These are phyloP conservation scores for Urtica urens DNA, from an alignment of 306 rosid genomes.

Conservation along the genomic window DNA sequence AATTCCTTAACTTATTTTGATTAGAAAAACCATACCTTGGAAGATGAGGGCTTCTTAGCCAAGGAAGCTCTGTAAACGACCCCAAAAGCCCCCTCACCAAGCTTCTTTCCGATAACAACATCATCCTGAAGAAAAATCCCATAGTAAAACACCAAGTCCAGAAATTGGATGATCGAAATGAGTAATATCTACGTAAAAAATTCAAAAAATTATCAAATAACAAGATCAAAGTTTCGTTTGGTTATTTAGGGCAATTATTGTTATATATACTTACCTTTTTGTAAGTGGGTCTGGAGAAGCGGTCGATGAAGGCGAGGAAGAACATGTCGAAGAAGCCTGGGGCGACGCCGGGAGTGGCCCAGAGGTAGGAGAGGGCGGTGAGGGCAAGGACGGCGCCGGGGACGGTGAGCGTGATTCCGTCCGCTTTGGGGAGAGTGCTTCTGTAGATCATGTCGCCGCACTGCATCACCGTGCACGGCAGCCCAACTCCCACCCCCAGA, in stretches of 20 bases:
- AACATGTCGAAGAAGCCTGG: conserved; percentile 98
- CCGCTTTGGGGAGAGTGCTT: conserved; percentile 76
- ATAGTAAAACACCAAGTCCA: background rate
- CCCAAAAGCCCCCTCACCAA: conserved; percentile 96
- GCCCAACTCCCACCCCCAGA: conserved; percentile 84
- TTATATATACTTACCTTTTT: conserved; percentile 39
- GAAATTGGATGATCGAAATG: too few relatives aligned
- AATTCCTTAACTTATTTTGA: background rate
- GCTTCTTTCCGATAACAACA: conserved; percentile 79
- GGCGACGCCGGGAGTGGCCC: conserved; percentile 97
- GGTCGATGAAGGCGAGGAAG: conserved; percentile 83
- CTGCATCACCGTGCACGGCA: conserved; percentile 89
- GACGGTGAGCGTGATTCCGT: conserved; percentile 50
- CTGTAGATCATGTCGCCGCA: conserved; percentile 88
- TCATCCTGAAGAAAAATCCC: conserved; percentile 41
- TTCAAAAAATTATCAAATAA: background rate
- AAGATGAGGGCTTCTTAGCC: conserved; percentile 61
- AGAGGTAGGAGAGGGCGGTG: conserved; percentile 73
- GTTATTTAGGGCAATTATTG: background rate
- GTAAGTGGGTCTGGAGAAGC: conserved; percentile 62
- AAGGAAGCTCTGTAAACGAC: conserved; percentile 65
- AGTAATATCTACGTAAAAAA: background rate
- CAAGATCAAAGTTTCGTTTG: background rate
- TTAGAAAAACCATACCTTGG: conserved; percentile 59
- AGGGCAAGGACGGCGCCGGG: conserved; percentile 71